Evolutionary conservation across 1,284 basidiomycete species (phyloP), one percentile per base, ranked within the genome.

Genomic region (Neolentinus lepideus): DNA sequence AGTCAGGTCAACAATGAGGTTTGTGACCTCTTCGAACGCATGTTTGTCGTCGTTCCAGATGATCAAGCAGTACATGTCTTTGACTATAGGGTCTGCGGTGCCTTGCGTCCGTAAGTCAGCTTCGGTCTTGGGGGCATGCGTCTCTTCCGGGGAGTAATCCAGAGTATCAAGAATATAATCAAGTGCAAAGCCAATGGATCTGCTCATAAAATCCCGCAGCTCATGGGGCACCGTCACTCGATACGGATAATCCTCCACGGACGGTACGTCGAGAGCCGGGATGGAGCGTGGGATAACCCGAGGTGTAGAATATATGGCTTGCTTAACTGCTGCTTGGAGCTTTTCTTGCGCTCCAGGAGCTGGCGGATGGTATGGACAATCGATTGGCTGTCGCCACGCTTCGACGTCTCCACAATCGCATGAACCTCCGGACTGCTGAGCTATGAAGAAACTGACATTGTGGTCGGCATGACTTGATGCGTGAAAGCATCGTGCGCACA

Each of bases 41-140:
- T 98, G 97, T 63, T 94, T 97, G 70, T 99, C 97, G 71, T 98
- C 96, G 69, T 97, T 95, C 94, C 94, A 98, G 1, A 98, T 73
- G 19, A 97, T 77, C 54, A 98, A 81, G 22, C 90, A 86, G 69
- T 87, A 96, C 31, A 90, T 81, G 59, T 95, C 88, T 60, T 84
- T 84, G 70, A 79, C 76, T 77, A 87, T 80, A 1, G 88, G 85
- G 61, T 92, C 88, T 1, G 80, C 81, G 1, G 87, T 83, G 2
- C 84, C 81, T 63, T 90, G 85, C 9, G 83, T 69, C n/a, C 83
- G 79, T 9, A 93, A 77, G 55, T 88, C 85, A 0, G 79, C 79
- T 66, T 90, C 85, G 60, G 80, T 81, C 1, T 74, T 64, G 0
- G 93, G 92, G 1, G 90, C 78, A 35, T 72, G 71, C 0, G 83